Percentiles rank a stretch among this genome's conserved stretches.
Conservation (phyloP, 2,329 filamentous ascomycete genomes). For the Microsporum canis region DNA sequence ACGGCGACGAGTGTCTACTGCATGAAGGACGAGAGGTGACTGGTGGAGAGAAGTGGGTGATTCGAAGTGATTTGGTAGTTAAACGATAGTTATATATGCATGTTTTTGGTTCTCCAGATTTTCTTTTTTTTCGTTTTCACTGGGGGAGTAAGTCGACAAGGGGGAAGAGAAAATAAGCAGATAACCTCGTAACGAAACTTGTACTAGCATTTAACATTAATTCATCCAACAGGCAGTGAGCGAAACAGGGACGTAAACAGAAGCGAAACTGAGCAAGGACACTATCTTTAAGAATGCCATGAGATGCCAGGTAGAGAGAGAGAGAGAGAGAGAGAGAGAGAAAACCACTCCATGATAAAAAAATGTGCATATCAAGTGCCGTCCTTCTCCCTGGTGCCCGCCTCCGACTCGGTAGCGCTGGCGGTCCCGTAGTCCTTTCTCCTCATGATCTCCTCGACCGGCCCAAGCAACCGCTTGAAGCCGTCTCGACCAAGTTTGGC, state of each 20-base stretch:
- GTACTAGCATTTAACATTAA: neutral
- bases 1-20: constrained; percentile 78
- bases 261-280: too few relatives aligned
- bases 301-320: neutral
- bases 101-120: neutral
- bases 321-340: neutral
- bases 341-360: neutral
- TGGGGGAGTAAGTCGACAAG: too few relatives aligned
- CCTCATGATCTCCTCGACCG: constrained; percentile 89
- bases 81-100: constrained; percentile 18
- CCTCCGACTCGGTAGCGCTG: neutral
- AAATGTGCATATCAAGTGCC: neutral
- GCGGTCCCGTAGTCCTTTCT: constrained; percentile 39
- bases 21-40: constrained; percentile 75
- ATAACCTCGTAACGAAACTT: neutral
- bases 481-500: constrained; percentile 85
- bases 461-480: constrained; percentile 84
- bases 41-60: constrained; percentile 80
- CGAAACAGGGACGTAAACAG: too few relatives aligned
- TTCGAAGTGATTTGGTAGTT: constrained; percentile 62
- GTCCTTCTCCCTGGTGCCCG: neutral
- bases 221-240: neutral
- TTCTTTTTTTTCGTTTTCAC: too few relatives aligned
- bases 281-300: too few relatives aligned
- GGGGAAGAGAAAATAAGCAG: neutral